phyloP scores from a whole-genome alignment of 257 asterid species.

The Gentiana macrophylla region DNA sequence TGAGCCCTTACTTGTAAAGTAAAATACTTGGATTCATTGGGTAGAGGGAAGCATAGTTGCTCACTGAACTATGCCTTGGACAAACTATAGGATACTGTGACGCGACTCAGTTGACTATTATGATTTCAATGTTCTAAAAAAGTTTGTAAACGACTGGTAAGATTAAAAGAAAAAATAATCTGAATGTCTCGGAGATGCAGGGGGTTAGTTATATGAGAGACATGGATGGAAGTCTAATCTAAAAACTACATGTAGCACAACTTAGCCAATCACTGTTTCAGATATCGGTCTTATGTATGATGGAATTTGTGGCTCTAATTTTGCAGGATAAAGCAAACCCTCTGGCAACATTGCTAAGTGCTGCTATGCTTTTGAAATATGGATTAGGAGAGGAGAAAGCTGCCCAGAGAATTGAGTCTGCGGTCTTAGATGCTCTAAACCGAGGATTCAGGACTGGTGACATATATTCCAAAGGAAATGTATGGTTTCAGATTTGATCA shows the following conservation, averaged over 20 bases:
- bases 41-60: too few relatives aligned
- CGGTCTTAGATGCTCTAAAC: slow-evolving; percentile 71
- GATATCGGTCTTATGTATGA: not conserved
- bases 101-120: too few relatives aligned
- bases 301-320: slow-evolving; percentile 1
- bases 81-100: too few relatives aligned
- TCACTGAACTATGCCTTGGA: too few relatives aligned
- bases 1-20: too few relatives aligned
- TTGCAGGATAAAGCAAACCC: slow-evolving; percentile 96
- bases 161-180: too few relatives aligned
- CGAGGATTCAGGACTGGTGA: slow-evolving; percentile 90
- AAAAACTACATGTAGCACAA: too few relatives aligned
- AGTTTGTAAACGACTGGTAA: too few relatives aligned
- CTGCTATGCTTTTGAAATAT: slow-evolving; percentile 90
- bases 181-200: too few relatives aligned
- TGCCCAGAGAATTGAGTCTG: slow-evolving; percentile 80
- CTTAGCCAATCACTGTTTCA: not conserved
- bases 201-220: too few relatives aligned
- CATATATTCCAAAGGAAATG: slow-evolving; percentile 68
- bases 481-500: slow-evolving; percentile 11
- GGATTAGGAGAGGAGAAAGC: slow-evolving; percentile 94
- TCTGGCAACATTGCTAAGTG: slow-evolving; percentile 79
- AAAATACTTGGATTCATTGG: too few relatives aligned
- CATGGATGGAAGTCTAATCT: not conserved
- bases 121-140: too few relatives aligned